These are phyloP conservation scores for Papiliotrema nemorosa DNA, from an alignment of 1,284 basidiomycete genomes.

Conservation along the genomic window DNA sequence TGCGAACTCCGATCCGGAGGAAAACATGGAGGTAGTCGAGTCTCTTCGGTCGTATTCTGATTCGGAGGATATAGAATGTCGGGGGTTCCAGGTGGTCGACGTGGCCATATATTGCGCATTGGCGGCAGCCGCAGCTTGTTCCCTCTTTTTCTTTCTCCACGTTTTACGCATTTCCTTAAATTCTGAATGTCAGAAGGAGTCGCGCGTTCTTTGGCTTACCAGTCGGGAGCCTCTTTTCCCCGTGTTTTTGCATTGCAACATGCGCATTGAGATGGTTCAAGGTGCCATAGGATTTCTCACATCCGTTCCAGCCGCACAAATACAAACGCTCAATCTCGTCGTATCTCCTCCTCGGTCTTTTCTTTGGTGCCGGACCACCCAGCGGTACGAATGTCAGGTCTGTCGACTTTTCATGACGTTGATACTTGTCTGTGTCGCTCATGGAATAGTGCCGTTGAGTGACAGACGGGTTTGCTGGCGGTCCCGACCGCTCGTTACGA, in stretches of 20 bases:
- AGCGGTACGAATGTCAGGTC: conserved; percentile 25
- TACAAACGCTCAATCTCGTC: conserved; percentile 58
- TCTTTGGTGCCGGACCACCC: conserved; percentile 39
- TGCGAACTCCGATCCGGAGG: conserved; percentile 12
- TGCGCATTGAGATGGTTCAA: conserved; percentile 59
- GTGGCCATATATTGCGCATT: conserved; percentile 19
- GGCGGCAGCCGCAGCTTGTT: conserved; percentile 50
- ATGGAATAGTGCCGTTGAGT: conserved; percentile 29
- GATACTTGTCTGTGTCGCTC: conserved; percentile 5
- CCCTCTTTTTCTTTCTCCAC: conserved; percentile 91
- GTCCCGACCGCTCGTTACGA: conserved; percentile 19
- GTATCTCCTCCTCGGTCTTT: conserved; percentile 50
- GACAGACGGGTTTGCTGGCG: conserved; percentile 9
- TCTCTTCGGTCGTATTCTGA: conserved; percentile 33
- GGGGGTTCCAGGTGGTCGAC: conserved; percentile 1
- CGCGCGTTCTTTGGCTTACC: conserved; percentile 38
- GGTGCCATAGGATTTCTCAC: conserved; percentile 55
- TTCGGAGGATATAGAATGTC: conserved; percentile 19
- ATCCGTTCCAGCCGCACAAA: conserved; percentile 55
- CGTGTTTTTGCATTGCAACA: conserved; percentile 58
- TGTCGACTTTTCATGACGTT: not conserved
- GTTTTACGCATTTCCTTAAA: conserved; percentile 96
- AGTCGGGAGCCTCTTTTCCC: conserved; percentile 53
- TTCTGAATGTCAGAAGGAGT: conserved; percentile 55
- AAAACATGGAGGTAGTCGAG: conserved; percentile 17